Percentiles rank a stretch among this genome's conserved stretches.
Conservation (phyloP, 2,329 filamentous ascomycete genomes). For the Alternaria tenuissima region DNA sequence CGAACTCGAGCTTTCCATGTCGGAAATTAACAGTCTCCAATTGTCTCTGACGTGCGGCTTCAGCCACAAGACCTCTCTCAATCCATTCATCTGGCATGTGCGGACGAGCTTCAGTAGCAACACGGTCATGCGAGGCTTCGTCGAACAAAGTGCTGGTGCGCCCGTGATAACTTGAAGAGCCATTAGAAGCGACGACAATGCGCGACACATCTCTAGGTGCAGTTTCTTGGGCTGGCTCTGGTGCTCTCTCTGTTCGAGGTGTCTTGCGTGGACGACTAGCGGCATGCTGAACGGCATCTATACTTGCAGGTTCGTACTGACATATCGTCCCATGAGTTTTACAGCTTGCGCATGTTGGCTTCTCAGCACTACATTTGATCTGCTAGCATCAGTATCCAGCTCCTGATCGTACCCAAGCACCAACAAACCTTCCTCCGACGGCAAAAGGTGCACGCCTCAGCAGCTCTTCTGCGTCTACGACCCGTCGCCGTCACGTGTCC, state of each 20-base stretch:
- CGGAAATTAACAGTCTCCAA: slow-evolving; percentile 59
- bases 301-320: slow-evolving; percentile 48
- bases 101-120: slow-evolving; percentile 24
- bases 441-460: slow-evolving; percentile 51
- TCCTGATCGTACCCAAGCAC: background rate
- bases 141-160: slow-evolving; percentile 61
- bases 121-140: slow-evolving; percentile 41
- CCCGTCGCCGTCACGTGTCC: slow-evolving; percentile 18
- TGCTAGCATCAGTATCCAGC: slow-evolving; percentile 24
- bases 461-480: slow-evolving; percentile 31
- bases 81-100: slow-evolving; percentile 52
- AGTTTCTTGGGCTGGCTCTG: background rate
- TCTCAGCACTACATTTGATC: slow-evolving; percentile 61
- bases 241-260: slow-evolving; percentile 18
- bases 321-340: slow-evolving; percentile 57
- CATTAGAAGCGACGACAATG: slow-evolving; percentile 53
- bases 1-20: slow-evolving; percentile 61
- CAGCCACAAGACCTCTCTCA: slow-evolving; percentile 57
- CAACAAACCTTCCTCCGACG: slow-evolving; percentile 49
- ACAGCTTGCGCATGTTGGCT: slow-evolving; percentile 58
- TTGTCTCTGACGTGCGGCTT: slow-evolving; percentile 60
- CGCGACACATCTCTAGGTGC: slow-evolving; percentile 46
- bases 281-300: slow-evolving; percentile 34
- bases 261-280: slow-evolving; percentile 28
- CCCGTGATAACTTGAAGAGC: slow-evolving; percentile 58